Base-by-base conservation (phyloP, 306 rosid species). In the Gleditsia sinensis region DNA sequence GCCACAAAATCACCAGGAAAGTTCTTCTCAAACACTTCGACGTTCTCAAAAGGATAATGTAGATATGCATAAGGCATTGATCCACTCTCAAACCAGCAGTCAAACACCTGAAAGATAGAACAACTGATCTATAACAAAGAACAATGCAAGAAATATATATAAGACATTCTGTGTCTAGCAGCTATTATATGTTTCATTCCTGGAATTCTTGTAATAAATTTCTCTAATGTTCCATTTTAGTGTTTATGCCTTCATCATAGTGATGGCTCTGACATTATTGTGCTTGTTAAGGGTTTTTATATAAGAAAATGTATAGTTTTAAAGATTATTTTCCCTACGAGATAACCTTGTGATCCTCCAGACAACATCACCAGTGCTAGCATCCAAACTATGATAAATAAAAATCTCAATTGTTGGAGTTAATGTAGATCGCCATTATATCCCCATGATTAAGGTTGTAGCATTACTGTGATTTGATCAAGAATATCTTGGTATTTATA, bases 81-180 rank as follows among this genome's bases (percentile, higher is more conserved):
- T 78, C 99, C 99, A 83, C 99, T 94, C 83, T 94, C 97, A 57
- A 94, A 94, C 99, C 97, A 94, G 79, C 99, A 94, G 82, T 94
- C 99, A 85, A 94, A 94, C 64, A 94, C 97, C 97, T 94, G 90
- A 70, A 88, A 80, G 40, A 67, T 36, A 33, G 74, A 83, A 28
- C 24, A 72, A 77, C 9, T 16, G 0, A 58, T 71, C 39, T 25
- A 69, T 72, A 46, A 60, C 36, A 65, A 66, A 74, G 66, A 62
- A 65, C 46, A 25, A 14, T 71, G 57, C 19, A 65, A 23, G 19
- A 27, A 25, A 62, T 37, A 0, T 6, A 4, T 10, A 67, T 5
- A 48, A 39, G 12, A 27, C 17, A 48, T 42, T 3, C 9, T 10
- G 32, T 13, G 43, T 64, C 67, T 39, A 45, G 48, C 71, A 56